Evolutionary conservation across 2,329 filamentous ascomycete species (phyloP), one percentile per base, ranked within the genome.

Genomic region (Aspergillus sclerotialis): DNA sequence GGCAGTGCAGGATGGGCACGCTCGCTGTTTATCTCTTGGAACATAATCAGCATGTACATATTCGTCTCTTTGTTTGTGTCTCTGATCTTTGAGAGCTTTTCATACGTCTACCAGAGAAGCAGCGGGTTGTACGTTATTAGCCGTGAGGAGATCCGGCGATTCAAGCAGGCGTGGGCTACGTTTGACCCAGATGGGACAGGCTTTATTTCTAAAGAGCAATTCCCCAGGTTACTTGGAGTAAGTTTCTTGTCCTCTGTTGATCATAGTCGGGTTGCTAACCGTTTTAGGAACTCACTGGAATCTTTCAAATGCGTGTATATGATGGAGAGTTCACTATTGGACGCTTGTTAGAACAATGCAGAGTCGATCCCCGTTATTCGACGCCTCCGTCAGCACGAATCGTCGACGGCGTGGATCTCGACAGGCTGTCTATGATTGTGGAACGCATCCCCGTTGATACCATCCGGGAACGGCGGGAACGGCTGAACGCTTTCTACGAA

Each of bases 21-120:
- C 33, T 78, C 80, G 21, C 70, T 98, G 7, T 98, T 98, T 67
- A 88, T 96, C 38, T 78, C 83, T 4, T 98, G 92, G 92, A 98
- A 98, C 68, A 90, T 98, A 52, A 75, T 98, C 63, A 96, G 90
- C 83, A 98, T 98, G 92, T 98, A 98, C 65, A 94, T 98, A 53
- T 98, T 98, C 54, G 90, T 96, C 55, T 95, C 90, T 55, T 68
- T 98, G 56, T 98, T 98, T 61, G 90, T 98, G 39, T 98, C 92
- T 31, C 79, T 98, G 58, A 98, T 98, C 49, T 98, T 93, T 65
- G 92, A 98, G 68, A 96, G 89, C 64, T 98, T 98, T 72, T 94
- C 88, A 59, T 98, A 98, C 54, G 92, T 98, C 44, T 98, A 96
- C 59, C 93, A 98, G 65, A 79, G 88, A 43, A 95, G 90, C 40